These are phyloP conservation scores for Medicago arabica DNA, from an alignment of 306 rosid genomes.

Conservation along the genomic window DNA sequence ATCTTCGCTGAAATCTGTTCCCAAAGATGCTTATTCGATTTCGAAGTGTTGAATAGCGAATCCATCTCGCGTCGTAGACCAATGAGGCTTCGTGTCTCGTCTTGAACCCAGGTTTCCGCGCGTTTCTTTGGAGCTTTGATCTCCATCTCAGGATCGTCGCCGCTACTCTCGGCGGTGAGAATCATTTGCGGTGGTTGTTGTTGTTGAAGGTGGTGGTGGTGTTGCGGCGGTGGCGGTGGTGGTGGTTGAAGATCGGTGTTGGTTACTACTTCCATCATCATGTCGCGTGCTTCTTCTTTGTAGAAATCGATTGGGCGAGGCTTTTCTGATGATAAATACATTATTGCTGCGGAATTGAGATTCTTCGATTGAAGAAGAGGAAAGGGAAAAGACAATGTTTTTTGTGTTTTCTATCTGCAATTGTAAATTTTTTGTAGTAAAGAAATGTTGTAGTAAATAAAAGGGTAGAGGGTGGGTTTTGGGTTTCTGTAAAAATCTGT, in stretches of 20 bases:
- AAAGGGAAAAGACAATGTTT: too few relatives aligned
- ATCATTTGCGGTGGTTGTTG: constrained; percentile 62
- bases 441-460: too few relatives aligned
- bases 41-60: constrained; percentile 76
- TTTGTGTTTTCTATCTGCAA: too few relatives aligned
- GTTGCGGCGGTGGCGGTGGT: constrained; percentile 19
- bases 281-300: constrained; percentile 71
- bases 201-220: constrained; percentile 42
- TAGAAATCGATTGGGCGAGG: constrained; percentile 76
- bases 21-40: constrained; percentile 95
- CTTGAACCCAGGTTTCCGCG: constrained; percentile 98
- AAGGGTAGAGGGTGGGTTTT: neutral
- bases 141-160: constrained; percentile 83
- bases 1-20: constrained; percentile 87
- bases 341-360: constrained; percentile 11
- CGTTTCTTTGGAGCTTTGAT: constrained; percentile 91
- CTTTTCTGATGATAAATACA: constrained; percentile 78
- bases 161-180: constrained; percentile 71
- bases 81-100: constrained; percentile 82
- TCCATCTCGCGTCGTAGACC: constrained; percentile 80
- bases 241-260: constrained; percentile 51
- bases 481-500: constrained; percentile 36
- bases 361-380: neutral
- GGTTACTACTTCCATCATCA: constrained; percentile 79
- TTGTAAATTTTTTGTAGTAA: too few relatives aligned